A percentile compares a stretch with the other conserved stretches of the same genome.
phyloP scores from a whole-genome alignment of 805 yeast species.

The Metschnikowia amazonensis region DNA sequence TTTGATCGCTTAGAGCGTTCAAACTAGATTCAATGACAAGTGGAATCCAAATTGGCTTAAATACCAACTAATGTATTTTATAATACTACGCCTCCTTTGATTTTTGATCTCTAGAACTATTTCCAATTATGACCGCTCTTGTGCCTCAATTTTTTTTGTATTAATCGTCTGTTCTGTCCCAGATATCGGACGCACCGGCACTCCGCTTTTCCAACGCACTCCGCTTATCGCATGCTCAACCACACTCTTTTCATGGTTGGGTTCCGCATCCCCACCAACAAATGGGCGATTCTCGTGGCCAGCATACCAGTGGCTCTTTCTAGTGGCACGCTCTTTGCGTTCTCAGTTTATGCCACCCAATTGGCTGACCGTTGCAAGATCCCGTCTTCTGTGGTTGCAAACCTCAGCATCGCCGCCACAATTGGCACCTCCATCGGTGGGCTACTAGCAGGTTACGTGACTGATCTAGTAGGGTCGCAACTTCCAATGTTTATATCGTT shows the following conservation, averaged over 20 bases:
- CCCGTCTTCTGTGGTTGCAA: constrained; percentile 26
- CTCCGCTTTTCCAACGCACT: background rate
- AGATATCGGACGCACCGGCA: background rate
- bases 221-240: constrained; percentile 5
- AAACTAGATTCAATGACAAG: too few species aligned
- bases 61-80: too few species aligned
- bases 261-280: constrained; percentile 3
- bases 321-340: constrained; percentile 33
- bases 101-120: too few species aligned
- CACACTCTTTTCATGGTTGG: constrained; percentile 3
- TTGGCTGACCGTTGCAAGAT: constrained; percentile 29
- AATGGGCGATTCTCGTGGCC: constrained; percentile 17
- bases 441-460: constrained; percentile 28
- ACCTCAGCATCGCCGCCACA: constrained; percentile 30
- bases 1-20: too few species aligned
- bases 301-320: constrained; percentile 33
- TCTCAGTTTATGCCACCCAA: constrained; percentile 32
- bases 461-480: constrained; percentile 34
- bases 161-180: background rate
- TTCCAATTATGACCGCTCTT: too few species aligned
- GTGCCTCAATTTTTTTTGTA: too few species aligned
- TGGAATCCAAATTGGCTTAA: too few species aligned
- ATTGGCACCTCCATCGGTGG: constrained; percentile 34
- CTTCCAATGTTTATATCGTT: constrained; percentile 29
- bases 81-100: too few species aligned